Base-by-base conservation (phyloP, 768 basidiomycete species). In the Epithele typhae region DNA sequence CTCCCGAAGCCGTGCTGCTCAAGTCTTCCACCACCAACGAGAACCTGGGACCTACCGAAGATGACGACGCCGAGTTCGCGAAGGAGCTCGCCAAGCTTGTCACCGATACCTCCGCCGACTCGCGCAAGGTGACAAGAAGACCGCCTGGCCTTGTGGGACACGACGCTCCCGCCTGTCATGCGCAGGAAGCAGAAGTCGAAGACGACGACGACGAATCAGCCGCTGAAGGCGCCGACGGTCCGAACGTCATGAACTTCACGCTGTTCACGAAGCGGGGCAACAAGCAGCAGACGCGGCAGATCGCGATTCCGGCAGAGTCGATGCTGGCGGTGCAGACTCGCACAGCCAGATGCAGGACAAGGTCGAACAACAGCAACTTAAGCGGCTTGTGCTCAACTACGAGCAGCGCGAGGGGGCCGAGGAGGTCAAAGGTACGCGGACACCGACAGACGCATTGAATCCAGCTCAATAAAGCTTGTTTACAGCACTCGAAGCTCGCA, bases 41-140 rank as follows among this genome's bases (percentile, higher is more conserved):
- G 59, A 72, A 75, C 46, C 71, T 90, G 33, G 92, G 91, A 6
- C 87, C 90, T 1, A 82, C 87, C 8, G 85, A 91, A 54, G 92
- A 94, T 59, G 92, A 87, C 17, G 89, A 95, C 38, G 87, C 83
- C 2, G 95, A 94, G 25, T 99, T 99, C 59, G 89, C 86, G 8
- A 92, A 92, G 63, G 96, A 98, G 63, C 77, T 99, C 17, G 92
- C 95, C 3, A 97, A 89, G 69, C 82, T 99, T 70, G 82, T 97
- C 39, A 92, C 89, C 0, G 92, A 95, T 56, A 84, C 81, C 14
- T 88, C 91, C 15, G 68, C 78, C 0, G 92, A 96, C 55, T 78
- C 85, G 3, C 74, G 91, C 54, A 90, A 87, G 59, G 82, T 92
- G 18, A 93, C 96, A 61, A 87, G 89, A 67, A 90, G 87, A 66